phyloP scores from a whole-genome alignment of 2,329 filamentous ascomycete species.

The Colletotrichum filicis region DNA sequence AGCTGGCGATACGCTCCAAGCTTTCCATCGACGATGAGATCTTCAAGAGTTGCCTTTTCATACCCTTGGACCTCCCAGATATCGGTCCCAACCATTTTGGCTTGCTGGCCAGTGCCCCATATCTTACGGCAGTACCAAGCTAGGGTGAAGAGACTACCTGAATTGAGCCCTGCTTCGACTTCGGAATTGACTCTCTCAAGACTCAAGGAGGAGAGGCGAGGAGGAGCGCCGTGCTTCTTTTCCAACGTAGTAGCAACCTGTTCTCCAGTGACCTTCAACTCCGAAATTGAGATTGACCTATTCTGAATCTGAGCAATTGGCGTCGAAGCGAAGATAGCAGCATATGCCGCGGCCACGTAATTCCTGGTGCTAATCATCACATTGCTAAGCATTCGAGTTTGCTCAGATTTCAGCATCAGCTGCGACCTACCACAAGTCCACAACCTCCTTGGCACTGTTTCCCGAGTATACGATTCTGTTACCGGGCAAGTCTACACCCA shows the following conservation, averaged over 20 bases:
- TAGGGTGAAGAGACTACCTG: constrained; percentile 36
- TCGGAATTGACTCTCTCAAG: constrained; percentile 39
- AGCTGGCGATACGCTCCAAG: constrained; percentile 40
- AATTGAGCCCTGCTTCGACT: constrained; percentile 36
- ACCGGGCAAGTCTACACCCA: constrained; percentile 11
- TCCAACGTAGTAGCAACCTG: constrained; percentile 38
- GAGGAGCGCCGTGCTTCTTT: constrained; percentile 37
- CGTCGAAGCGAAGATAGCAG: constrained; percentile 41
- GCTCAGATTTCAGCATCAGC: not conserved
- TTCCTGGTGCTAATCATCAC: constrained; percentile 37
- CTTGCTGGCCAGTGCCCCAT: constrained; percentile 40
- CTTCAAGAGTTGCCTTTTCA: constrained; percentile 37
- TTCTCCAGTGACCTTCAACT: constrained; percentile 39
- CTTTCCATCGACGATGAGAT: constrained; percentile 37
- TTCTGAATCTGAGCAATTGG: constrained; percentile 37
- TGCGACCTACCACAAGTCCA: constrained; percentile 9
- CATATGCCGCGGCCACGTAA: constrained; percentile 43
- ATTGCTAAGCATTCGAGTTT: not conserved
- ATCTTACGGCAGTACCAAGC: constrained; percentile 43
- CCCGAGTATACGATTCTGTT: constrained; percentile 12
- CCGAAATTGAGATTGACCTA: constrained; percentile 39
- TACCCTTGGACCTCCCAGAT: constrained; percentile 42
- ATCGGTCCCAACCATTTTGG: constrained; percentile 37
- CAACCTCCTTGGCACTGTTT: not conserved
- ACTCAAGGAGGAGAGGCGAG: constrained; percentile 35